Conservation (phyloP, 116 monocot species). For the Trichopus zeylanicus region DNA sequence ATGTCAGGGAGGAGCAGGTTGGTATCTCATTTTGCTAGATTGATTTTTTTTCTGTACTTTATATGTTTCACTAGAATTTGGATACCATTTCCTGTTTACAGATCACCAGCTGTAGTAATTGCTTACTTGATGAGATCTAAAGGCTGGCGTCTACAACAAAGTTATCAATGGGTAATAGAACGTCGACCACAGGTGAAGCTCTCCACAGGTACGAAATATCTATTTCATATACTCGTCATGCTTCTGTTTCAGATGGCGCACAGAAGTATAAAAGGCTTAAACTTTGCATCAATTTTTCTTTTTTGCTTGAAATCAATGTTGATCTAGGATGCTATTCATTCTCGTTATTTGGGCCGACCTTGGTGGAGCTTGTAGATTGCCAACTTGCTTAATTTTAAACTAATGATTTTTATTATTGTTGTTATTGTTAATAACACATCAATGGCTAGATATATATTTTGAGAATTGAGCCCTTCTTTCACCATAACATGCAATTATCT, state of each 20-base stretch:
- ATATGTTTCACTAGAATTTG: not conserved
- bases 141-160: slow-evolving; percentile 74
- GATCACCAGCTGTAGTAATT: slow-evolving; percentile 84
- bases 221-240: not conserved
- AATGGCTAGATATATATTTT: no score
- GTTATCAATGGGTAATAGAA: slow-evolving; percentile 89
- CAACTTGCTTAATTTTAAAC: no score
- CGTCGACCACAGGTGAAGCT: slow-evolving; percentile 61
- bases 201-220: slow-evolving; percentile 36
- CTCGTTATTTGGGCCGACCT: no score
- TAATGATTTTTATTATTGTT: no score
- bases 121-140: slow-evolving; percentile 78
- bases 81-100: slow-evolving; percentile 15
- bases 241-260: not conserved
- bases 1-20: slow-evolving; percentile 92
- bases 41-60: not conserved
- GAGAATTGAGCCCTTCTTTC: no score
- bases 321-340: no score
- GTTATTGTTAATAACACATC: no score
- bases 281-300: not conserved
- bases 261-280: no score
- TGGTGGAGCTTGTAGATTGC: no score
- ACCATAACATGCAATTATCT: no score
- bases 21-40: not conserved
- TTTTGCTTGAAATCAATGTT: not conserved